Conservation (phyloP, 2,329 filamentous ascomycete genomes). For the Paraphoma sp. region DNA sequence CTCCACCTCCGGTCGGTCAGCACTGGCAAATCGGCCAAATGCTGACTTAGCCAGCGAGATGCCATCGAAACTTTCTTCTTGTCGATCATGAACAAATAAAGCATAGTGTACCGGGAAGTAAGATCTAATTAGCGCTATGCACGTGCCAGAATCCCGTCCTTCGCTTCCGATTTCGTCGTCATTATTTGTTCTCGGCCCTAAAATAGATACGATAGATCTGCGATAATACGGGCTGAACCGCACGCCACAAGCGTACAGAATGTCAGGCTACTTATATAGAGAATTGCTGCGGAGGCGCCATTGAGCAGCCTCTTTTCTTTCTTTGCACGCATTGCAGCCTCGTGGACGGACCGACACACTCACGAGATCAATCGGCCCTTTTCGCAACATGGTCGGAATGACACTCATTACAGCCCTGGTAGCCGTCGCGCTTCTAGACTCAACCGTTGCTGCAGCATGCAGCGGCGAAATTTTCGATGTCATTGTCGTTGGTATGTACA, state of each 20-base stretch:
- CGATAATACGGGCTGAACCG: background rate
- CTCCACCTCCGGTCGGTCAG: background rate
- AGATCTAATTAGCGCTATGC: background rate
- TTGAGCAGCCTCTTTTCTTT: background rate
- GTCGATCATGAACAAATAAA: background rate
- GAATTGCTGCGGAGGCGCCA: background rate
- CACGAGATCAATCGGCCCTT: too few species aligned
- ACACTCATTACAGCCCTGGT: background rate
- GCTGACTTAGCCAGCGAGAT: background rate
- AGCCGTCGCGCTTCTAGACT: background rate
- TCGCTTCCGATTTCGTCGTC: background rate
- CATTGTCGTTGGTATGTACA: conserved; percentile 25
- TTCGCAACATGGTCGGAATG: background rate
- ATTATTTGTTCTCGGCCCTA: background rate
- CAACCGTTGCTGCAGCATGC: background rate
- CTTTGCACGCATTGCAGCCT: background rate
- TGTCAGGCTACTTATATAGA: background rate
- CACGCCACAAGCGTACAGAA: background rate
- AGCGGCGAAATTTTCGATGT: conserved; percentile 26
- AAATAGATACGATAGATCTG: conserved; percentile 1
- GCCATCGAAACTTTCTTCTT: background rate
- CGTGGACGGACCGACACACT: background rate
- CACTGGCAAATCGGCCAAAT: background rate
- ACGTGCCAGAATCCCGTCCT: background rate
- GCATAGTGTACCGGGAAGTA: background rate